Percentiles rank a stretch among this genome's conserved stretches.
Evolutionary conservation across 2,329 filamentous ascomycete genomes (phyloP).

Genomic region (Diaporthe destruens): DNA sequence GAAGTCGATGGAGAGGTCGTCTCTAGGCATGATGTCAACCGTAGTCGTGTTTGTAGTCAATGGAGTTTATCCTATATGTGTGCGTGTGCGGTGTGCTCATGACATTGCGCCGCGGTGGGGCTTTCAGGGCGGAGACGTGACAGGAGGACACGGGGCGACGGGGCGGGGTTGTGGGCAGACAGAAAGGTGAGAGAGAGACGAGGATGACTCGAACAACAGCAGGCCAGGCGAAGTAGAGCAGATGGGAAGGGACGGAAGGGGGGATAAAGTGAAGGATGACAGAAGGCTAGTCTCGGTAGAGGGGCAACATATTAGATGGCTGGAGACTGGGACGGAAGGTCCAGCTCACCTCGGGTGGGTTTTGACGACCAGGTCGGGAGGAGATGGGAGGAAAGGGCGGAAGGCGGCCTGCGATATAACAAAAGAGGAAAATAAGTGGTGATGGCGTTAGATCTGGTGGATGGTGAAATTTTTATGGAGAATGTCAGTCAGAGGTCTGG

Average conservation of each 20-base stretch:
- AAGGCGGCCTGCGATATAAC: conserved; percentile 36
- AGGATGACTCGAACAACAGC: conserved; percentile 27
- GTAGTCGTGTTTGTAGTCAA: conserved; percentile 34
- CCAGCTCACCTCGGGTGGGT: conserved; percentile 40
- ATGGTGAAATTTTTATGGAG: conserved; percentile 42
- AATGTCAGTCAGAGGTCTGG: conserved; percentile 23
- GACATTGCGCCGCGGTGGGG: conserved; percentile 26
- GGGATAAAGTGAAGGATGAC: conserved; percentile 35
- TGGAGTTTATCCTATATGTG: conserved; percentile 34
- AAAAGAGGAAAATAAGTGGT: conserved; percentile 24
- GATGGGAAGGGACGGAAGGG: conserved; percentile 28
- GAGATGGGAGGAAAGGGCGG: conserved; percentile 5
- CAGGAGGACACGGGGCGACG: conserved; percentile 26
- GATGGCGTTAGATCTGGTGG: conserved; percentile 29
- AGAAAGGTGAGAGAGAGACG: conserved; percentile 22
- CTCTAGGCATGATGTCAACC: conserved; percentile 78
- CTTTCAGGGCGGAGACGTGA: conserved; percentile 18
- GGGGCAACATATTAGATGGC: conserved; percentile 40
- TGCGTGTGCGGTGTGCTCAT: conserved; percentile 37
- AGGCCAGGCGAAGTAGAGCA: conserved; percentile 25
- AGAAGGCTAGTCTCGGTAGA: conserved; percentile 32
- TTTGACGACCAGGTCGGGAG: conserved; percentile 39
- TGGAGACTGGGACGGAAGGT: conserved; percentile 40
- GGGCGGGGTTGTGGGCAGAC: conserved; percentile 16
- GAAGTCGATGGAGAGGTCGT: conserved; percentile 79